These are phyloP conservation scores for Pyracantha coccinea DNA, from an alignment of 331 rosid species.

Conservation along the genomic window DNA sequence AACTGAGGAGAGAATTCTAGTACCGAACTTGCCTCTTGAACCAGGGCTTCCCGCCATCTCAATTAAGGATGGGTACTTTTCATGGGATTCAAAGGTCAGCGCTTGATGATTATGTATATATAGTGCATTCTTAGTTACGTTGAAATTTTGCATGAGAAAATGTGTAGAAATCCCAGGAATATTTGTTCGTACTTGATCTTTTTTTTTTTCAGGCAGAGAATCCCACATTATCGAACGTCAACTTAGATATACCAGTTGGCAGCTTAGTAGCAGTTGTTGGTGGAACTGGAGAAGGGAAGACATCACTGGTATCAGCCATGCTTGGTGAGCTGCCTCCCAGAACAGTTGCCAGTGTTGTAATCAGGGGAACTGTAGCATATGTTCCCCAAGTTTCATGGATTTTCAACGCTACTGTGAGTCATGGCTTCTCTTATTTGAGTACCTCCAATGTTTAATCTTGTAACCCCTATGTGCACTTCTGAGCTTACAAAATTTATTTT, in stretches of 20 bases:
- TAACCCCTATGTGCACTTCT: slow-evolving; percentile 4
- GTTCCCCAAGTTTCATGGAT: slow-evolving; percentile 99
- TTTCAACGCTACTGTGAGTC: slow-evolving; percentile 87
- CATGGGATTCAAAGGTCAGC: slow-evolving; percentile 81
- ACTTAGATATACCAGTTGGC: slow-evolving; percentile 67
- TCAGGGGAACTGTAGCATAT: slow-evolving; percentile 85
- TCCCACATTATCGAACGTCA: slow-evolving; percentile 56
- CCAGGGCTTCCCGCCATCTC: slow-evolving; percentile 70
- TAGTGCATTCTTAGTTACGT: neutral
- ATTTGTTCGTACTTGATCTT: neutral
- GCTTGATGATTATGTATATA: neutral
- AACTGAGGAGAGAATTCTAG: slow-evolving; percentile 53
- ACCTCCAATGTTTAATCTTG: neutral
- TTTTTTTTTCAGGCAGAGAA: slow-evolving; percentile 43
- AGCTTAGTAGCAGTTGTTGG: slow-evolving; percentile 89
- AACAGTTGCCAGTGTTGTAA: slow-evolving; percentile 31
- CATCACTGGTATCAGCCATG: slow-evolving; percentile 85
- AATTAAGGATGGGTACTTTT: slow-evolving; percentile 65
- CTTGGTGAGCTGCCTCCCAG: slow-evolving; percentile 75
- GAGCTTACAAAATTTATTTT: slow-evolving; percentile 5
- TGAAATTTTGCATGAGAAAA: neutral
- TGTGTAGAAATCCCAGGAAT: no score
- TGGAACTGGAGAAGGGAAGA: slow-evolving; percentile 93
- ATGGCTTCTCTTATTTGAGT: slow-evolving; percentile 8
- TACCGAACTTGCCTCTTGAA: slow-evolving; percentile 57